Conservation (phyloP, 1,284 basidiomycete genomes). For the Ustilago lituana region DNA sequence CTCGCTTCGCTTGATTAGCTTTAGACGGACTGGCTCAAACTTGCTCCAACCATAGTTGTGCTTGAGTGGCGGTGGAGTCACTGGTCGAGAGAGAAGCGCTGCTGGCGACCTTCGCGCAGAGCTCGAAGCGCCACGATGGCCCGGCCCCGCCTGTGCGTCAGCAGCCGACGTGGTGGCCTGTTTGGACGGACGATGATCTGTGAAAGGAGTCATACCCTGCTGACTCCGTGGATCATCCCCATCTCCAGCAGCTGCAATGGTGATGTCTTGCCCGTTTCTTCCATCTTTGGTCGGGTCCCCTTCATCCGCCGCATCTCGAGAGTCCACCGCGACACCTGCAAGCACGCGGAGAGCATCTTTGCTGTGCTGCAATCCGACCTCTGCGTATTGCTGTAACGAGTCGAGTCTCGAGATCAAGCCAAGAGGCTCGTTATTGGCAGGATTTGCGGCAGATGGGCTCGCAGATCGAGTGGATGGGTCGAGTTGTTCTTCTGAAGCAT, state of each 20-base stretch:
- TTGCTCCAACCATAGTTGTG: slow-evolving; percentile 51
- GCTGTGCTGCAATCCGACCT: slow-evolving; percentile 47
- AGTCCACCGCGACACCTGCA: slow-evolving; percentile 44
- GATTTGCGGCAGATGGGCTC: slow-evolving; percentile 10
- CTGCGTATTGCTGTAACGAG: slow-evolving; percentile 44
- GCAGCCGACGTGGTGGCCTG: slow-evolving; percentile 5
- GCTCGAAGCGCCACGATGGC: slow-evolving; percentile 6
- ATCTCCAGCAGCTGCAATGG: background rate
- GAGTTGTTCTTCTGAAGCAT: slow-evolving; percentile 5
- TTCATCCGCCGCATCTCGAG: slow-evolving; percentile 22
- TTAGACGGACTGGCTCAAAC: slow-evolving; percentile 52
- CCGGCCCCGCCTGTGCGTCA: slow-evolving; percentile 5
- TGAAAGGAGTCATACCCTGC: background rate
- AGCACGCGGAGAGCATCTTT: slow-evolving; percentile 47
- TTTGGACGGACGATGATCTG: slow-evolving; percentile 9
- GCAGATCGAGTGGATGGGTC: slow-evolving; percentile 7
- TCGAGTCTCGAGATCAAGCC: slow-evolving; percentile 29
- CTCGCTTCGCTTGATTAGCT: slow-evolving; percentile 49
- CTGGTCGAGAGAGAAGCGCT: slow-evolving; percentile 25
- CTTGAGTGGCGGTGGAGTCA: slow-evolving; percentile 48
- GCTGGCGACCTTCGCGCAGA: slow-evolving; percentile 28
- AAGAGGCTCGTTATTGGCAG: slow-evolving; percentile 9
- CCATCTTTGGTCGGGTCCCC: slow-evolving; percentile 1
- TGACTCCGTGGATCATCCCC: background rate
- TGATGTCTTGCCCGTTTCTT: background rate